A percentile compares a stretch with the other conserved stretches of the same genome.
phyloP scores from a whole-genome alignment of 192 early-diverging fungal genomes.

The Coemansia sp. region DNA sequence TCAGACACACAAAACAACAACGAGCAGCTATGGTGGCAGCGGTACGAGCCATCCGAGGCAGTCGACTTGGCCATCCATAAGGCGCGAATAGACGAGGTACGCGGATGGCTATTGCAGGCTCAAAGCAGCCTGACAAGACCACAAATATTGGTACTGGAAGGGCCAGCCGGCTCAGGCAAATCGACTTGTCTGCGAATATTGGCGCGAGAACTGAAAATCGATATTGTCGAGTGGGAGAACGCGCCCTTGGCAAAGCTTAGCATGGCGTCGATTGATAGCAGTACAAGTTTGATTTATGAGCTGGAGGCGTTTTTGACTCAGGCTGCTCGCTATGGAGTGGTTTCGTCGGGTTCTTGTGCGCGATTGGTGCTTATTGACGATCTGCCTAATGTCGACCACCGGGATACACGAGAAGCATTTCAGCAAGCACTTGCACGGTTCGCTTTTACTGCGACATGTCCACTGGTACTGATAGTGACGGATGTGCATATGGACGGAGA shows the following conservation, averaged over 20 bases:
- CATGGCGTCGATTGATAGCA: conserved; percentile 13
- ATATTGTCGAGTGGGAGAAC: conserved; percentile 65
- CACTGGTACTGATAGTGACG: conserved; percentile 47
- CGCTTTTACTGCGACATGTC: conserved; percentile 22
- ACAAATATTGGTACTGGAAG: conserved; percentile 59
- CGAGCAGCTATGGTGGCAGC: conserved; percentile 44
- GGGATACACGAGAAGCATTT: conserved; percentile 55
- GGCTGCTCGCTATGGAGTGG: conserved; percentile 52
- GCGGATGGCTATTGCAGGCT: conserved; percentile 52
- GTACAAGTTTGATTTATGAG: conserved; percentile 45
- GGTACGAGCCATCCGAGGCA: conserved; percentile 26
- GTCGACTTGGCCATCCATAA: conserved; percentile 56
- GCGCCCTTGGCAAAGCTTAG: conserved; percentile 18
- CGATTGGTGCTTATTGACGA: conserved; percentile 60
- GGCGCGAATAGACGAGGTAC: conserved; percentile 54
- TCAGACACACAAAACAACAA: neutral
- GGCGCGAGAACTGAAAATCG: conserved; percentile 53
- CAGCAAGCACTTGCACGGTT: conserved; percentile 49
- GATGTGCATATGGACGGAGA: conserved; percentile 40
- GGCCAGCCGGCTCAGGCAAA: conserved; percentile 66
- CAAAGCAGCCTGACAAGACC: neutral
- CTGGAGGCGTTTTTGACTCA: conserved; percentile 58
- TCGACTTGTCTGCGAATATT: conserved; percentile 59
- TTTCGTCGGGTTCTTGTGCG: conserved; percentile 2
- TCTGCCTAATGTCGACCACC: conserved; percentile 56